phyloP scores from a whole-genome alignment of 306 rosid genomes.

The Malus sieversii region DNA sequence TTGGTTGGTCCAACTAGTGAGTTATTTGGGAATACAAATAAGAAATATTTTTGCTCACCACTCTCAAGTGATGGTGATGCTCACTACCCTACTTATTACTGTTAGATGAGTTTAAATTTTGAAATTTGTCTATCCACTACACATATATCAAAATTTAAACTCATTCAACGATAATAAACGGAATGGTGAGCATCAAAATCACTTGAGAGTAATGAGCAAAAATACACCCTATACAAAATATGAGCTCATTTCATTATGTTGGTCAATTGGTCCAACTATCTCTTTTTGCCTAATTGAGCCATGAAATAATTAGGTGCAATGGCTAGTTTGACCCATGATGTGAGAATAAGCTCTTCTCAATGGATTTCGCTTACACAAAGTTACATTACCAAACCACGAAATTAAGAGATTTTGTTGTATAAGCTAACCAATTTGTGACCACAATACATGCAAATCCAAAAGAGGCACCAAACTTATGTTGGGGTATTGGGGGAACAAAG shows the following conservation, averaged over 20 bases:
- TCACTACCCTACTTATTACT: rapidly evolving
- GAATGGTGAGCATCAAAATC: too few species aligned
- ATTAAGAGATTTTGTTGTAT: not conserved
- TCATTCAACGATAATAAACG: too few species aligned
- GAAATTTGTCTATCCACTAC: too few species aligned
- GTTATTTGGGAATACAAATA: too few species aligned
- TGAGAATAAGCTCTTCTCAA: not conserved
- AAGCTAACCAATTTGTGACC: not conserved
- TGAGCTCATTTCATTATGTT: too few species aligned
- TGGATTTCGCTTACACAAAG: not conserved
- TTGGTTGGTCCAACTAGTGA: not conserved
- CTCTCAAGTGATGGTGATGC: too few species aligned
- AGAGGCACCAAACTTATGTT: not conserved
- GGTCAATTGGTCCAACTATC: not conserved
- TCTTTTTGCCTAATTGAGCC: not conserved
- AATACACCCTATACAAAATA: too few species aligned
- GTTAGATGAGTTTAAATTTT: too few species aligned
- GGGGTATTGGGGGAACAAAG: not conserved
- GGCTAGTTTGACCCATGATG: not conserved
- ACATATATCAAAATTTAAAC: too few species aligned
- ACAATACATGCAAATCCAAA: not conserved
- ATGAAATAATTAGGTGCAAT: not conserved
- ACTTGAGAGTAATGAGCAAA: too few species aligned
- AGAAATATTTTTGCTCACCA: too few species aligned
- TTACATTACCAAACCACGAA: not conserved